A percentile compares a stretch with the other conserved stretches of the same genome.
phyloP scores from a whole-genome alignment of 139 green algal species.

The Volvox reticuliferus region DNA sequence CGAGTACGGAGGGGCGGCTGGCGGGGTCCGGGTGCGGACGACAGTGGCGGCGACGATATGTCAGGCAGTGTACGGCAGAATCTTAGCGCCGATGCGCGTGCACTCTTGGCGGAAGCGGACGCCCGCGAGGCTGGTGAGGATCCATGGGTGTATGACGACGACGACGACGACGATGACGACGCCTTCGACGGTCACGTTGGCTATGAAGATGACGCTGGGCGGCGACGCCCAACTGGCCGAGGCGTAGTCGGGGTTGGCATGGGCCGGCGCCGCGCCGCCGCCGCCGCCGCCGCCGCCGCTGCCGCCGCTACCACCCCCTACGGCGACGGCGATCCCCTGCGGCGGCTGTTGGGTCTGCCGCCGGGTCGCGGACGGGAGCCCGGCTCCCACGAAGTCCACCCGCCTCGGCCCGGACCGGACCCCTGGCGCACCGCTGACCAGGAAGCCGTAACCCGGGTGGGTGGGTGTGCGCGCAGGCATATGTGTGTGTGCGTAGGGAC shows the following conservation, averaged over 20 bases:
- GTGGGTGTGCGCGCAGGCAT: neutral
- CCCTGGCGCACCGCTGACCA: conserved; percentile 18
- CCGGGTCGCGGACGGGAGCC: conserved; percentile 3
- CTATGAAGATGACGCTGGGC: neutral
- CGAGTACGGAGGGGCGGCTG: conserved; percentile 11
- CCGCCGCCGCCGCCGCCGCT: neutral
- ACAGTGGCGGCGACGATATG: neutral
- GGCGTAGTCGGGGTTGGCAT: no score
- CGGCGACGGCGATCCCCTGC: neutral
- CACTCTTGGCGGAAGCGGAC: conserved; percentile 21
- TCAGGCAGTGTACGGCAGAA: neutral
- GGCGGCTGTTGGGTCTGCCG: neutral
- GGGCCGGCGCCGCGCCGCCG: no score
- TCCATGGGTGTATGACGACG: conserved; percentile 30
- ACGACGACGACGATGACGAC: neutral
- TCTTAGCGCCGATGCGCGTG: neutral
- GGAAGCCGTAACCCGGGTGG: conserved; percentile 21
- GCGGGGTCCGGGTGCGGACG: neutral
- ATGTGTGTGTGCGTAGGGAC: no score
- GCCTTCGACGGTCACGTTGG: neutral
- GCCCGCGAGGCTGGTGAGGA: neutral
- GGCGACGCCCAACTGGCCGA: no score
- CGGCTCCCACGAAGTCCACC: conserved; percentile 33
- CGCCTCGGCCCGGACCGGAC: neutral
- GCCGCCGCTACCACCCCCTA: neutral